A percentile compares a stretch with the other conserved stretches of the same genome.
phyloP scores from a whole-genome alignment of 2,329 filamentous ascomycete species.

The Thermoascus crustaceus region DNA sequence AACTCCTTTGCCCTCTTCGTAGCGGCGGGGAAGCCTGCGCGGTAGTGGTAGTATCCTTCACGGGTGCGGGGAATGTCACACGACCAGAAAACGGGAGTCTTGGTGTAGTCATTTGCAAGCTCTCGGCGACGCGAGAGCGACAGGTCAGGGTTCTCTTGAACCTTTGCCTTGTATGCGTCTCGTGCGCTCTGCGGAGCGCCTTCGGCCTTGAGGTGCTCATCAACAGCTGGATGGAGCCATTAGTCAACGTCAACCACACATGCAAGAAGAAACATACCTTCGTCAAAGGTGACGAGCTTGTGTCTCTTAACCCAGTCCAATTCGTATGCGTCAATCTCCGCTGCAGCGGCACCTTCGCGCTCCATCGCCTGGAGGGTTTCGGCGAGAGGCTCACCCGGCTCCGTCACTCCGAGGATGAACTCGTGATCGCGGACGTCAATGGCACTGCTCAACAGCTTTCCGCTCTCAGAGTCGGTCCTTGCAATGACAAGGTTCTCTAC shows the following conservation, averaged over 20 bases:
- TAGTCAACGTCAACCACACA: conserved; percentile 1
- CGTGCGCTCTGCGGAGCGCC: conserved; percentile 57
- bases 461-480: conserved; percentile 90
- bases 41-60: conserved; percentile 55
- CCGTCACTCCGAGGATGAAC: conserved; percentile 82
- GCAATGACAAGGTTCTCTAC: conserved; percentile 91
- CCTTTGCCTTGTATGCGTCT: conserved; percentile 57
- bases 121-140: conserved; percentile 69
- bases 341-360: conserved; percentile 61
- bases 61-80: conserved; percentile 90
- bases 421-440: conserved; percentile 94
- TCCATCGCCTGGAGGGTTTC: conserved; percentile 92
- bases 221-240: conserved; percentile 50
- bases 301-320: conserved; percentile 80
- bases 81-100: conserved; percentile 66
- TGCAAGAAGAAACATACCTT: conserved; percentile 40
- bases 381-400: conserved; percentile 70
- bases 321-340: conserved; percentile 80
- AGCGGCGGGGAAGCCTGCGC: conserved; percentile 72
- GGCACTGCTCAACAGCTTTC: conserved; percentile 78
- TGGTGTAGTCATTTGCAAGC: conserved; percentile 60
- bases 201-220: conserved; percentile 61
- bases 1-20: conserved; percentile 91
- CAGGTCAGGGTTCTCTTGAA: conserved; percentile 59
- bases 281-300: conserved; percentile 82